A percentile compares a stretch with the other conserved stretches of the same genome.
Conservation (phyloP, 176 grass and related monocot species). For the Cenchrus americanus region DNA sequence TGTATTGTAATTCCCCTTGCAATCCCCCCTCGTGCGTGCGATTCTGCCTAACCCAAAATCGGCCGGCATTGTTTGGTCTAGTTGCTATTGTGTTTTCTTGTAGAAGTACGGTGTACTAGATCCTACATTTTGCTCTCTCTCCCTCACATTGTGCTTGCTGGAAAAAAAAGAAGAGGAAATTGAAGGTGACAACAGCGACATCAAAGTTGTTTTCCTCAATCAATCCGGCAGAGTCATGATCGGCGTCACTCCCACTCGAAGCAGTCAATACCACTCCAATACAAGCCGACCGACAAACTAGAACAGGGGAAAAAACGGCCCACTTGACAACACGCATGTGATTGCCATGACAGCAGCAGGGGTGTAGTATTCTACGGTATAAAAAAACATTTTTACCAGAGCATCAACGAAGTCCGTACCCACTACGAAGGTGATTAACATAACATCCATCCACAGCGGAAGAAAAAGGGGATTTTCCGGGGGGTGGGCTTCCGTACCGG, state of each 20-base stretch:
- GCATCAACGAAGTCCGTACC: no score
- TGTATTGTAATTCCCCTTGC: background rate
- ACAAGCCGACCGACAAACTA: background rate
- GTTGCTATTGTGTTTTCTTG: background rate
- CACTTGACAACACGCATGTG: background rate
- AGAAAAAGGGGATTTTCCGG: background rate
- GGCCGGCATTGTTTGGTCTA: background rate
- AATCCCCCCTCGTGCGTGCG: background rate
- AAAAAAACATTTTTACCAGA: background rate
- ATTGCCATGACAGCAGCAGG: background rate
- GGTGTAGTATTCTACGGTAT: background rate
- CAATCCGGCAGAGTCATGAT: background rate
- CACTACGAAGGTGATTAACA: no score
- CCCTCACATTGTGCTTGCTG: background rate
- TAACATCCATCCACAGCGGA: no score
- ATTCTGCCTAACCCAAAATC: background rate
- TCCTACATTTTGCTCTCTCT: background rate
- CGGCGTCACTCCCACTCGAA: background rate
- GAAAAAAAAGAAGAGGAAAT: background rate
- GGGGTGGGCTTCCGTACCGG: background rate
- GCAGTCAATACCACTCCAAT: background rate
- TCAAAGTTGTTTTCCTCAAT: background rate
- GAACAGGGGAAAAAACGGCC: background rate
- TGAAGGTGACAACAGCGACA: background rate
- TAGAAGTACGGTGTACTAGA: background rate